Base-by-base conservation (phyloP, 306 rosid species). In the Cyclanthera cordifolia region DNA sequence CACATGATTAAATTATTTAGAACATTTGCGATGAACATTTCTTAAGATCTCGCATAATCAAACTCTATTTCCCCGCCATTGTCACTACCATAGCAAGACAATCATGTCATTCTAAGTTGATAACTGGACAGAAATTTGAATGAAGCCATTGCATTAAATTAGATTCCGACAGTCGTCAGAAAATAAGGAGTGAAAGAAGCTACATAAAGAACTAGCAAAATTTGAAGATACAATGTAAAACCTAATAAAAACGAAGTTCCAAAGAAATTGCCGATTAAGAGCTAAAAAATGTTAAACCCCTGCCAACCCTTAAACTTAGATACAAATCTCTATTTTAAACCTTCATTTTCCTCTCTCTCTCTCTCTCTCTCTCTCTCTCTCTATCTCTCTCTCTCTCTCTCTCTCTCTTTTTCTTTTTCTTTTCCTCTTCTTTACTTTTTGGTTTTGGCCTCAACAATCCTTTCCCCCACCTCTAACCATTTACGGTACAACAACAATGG, bases 401-500 rank as follows among this genome's bases (percentile, higher is more conserved):
- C 21, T 25, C 10, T 32, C 24, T 53, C 1, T 73, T 68, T 71
- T 67, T 61, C 25, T 58, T 53, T 47, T 17, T 25, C 34, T 51
- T 32, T 37, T 17, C 16, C 24, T 68, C 47, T 13, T 16, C 47
- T 49, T 7, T 25, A 37, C 53, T 39, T 16, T 43, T 23, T 60
- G 72, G 71, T 82, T 80, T 58, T 54, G 78, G 52, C 74, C 73
- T 77, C 78, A 55, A 74, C 85, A 67, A 79, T 72, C 57, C 67
- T 67, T 50, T 10, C 63, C 51, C 73, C 74, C 83, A 66, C 73
- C 81, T 72, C 86, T 72, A 81, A 85, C 86, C 83, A 87, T 86
- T 59, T 83, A 86, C 82, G 78, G 86, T 82, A 86, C 97, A 88
- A 91, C 94, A 91, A 85, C 91, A 91, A 85, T 90, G 49, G 17